A percentile compares a stretch with the other conserved stretches of the same genome.
Conservation (phyloP, 768 basidiomycete species). For the Kwoniella sp. region DNA sequence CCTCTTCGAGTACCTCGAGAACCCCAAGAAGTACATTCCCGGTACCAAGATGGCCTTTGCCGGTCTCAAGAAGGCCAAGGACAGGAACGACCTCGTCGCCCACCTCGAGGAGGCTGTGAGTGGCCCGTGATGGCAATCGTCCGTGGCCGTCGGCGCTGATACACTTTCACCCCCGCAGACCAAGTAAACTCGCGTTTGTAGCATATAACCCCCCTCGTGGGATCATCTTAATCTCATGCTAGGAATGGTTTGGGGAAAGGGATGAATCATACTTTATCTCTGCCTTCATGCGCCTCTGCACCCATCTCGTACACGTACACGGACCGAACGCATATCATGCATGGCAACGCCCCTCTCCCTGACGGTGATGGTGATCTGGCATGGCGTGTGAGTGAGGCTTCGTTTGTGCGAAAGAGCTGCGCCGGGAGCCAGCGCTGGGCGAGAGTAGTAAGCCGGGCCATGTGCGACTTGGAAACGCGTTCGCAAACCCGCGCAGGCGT, state of each 20-base stretch:
- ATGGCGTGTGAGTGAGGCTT: too few species aligned
- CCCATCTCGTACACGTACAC: not conserved
- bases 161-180: not conserved
- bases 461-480: too few species aligned
- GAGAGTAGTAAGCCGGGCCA: too few species aligned
- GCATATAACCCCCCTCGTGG: too few species aligned
- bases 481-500: too few species aligned
- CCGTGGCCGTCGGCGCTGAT: not conserved
- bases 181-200: slow-evolving; percentile 1
- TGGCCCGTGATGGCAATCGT: not conserved
- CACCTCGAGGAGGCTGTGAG: slow-evolving; percentile 38
- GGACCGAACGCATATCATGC: not conserved
- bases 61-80: slow-evolving; percentile 97
- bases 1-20: slow-evolving; percentile 77
- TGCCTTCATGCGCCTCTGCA: not conserved
- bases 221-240: not conserved
- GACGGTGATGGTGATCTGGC: too few species aligned
- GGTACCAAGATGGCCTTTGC: slow-evolving; percentile 95
- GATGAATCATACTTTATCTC: not conserved
- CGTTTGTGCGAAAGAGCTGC: too few species aligned
- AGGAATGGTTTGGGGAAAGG: too few species aligned
- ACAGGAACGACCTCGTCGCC: slow-evolving; percentile 88
- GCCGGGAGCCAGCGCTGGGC: too few species aligned
- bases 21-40: slow-evolving; percentile 81
- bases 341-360: not conserved